A percentile compares a stretch with the other conserved stretches of the same genome.
phyloP scores from a whole-genome alignment of 2,329 filamentous ascomycete species.

The Plectosphaerella plurivora region DNA sequence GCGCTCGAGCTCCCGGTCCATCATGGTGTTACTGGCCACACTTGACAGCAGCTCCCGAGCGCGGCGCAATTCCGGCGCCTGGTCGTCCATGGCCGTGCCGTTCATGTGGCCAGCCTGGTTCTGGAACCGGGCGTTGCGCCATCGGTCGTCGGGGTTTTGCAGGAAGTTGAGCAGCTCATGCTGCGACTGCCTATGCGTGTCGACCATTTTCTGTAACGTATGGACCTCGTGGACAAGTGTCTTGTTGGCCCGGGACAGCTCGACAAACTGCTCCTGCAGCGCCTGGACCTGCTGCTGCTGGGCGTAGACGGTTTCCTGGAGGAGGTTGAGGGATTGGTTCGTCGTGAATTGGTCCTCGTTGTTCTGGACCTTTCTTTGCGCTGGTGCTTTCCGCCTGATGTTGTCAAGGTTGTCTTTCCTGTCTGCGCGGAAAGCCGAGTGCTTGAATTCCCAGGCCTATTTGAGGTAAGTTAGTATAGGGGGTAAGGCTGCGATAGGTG shows the following conservation, averaged over 20 bases:
- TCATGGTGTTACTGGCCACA: slow-evolving; percentile 45
- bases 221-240: slow-evolving; percentile 59
- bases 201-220: slow-evolving; percentile 56
- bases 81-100: slow-evolving; percentile 38
- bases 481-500: slow-evolving; percentile 3
- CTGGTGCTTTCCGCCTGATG: slow-evolving; percentile 90
- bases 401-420: slow-evolving; percentile 97
- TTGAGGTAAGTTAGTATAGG: background rate
- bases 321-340: slow-evolving; percentile 81
- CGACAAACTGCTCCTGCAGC: slow-evolving; percentile 78
- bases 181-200: slow-evolving; percentile 52
- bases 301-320: slow-evolving; percentile 82
- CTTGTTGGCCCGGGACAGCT: slow-evolving; percentile 63
- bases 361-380: slow-evolving; percentile 69
- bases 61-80: slow-evolving; percentile 48
- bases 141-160: slow-evolving; percentile 41
- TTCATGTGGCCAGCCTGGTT: slow-evolving; percentile 31
- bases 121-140: slow-evolving; percentile 34
- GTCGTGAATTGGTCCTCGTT: slow-evolving; percentile 71
- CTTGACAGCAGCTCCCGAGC: slow-evolving; percentile 53
- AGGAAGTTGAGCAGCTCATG: slow-evolving; percentile 54
- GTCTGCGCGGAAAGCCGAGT: slow-evolving; percentile 92
- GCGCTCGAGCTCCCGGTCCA: slow-evolving; percentile 51
- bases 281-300: slow-evolving; percentile 90
- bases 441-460: slow-evolving; percentile 93